These are phyloP conservation scores for Datura wrightii DNA, from an alignment of 257 asterid genomes.

Conservation along the genomic window DNA sequence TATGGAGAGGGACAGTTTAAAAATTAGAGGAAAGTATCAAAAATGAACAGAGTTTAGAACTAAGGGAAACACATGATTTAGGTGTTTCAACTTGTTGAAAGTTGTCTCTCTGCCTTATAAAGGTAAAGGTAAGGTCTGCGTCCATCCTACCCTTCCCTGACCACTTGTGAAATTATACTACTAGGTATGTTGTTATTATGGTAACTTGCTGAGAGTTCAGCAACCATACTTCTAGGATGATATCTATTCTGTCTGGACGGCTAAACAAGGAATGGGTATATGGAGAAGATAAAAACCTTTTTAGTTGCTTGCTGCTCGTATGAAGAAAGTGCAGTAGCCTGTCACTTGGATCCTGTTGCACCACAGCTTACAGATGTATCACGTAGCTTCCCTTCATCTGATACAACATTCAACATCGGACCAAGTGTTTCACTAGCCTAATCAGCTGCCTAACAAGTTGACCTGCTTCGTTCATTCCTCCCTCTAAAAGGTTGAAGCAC, in stretches of 20 bases:
- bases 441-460: slow-evolving; percentile 42
- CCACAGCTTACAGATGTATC: slow-evolving; percentile 48
- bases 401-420: slow-evolving; percentile 48
- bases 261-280: neutral
- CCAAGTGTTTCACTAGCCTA: slow-evolving; percentile 55
- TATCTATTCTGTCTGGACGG: neutral
- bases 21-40: neutral
- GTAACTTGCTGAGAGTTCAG: neutral
- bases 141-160: no score
- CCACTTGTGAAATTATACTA: no score
- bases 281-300: slow-evolving; percentile 44
- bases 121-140: no score
- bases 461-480: slow-evolving; percentile 57
- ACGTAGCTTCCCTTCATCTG: slow-evolving; percentile 43
- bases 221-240: neutral
- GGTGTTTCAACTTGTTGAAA: no score
- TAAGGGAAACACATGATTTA: neutral
- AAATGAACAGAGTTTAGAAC: neutral
- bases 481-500: slow-evolving; percentile 45
- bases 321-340: slow-evolving; percentile 41
- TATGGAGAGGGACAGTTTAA: no score
- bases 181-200: no score
- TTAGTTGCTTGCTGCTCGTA: slow-evolving; percentile 46
- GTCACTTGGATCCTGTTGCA: slow-evolving; percentile 45
- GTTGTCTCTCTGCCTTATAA: no score